Evolutionary conservation across 2,329 filamentous ascomycete species (phyloP).

Genomic region (Periconia sp.): DNA sequence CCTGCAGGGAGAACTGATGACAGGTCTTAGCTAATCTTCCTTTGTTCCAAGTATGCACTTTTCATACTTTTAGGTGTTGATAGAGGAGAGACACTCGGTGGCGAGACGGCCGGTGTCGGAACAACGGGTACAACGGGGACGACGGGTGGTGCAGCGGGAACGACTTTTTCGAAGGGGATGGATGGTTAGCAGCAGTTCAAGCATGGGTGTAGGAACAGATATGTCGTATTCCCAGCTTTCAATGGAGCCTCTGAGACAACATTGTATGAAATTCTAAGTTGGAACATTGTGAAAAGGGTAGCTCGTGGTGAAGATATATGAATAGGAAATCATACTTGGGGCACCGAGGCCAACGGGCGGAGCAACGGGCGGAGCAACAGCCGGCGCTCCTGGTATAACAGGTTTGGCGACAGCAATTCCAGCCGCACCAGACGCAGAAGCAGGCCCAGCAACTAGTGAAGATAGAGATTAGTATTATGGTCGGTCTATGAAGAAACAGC

Average conservation of each 20-base stretch:
- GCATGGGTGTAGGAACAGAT: neutral
- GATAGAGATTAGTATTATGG: neutral
- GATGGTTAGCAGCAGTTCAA: neutral
- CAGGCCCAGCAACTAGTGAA: neutral
- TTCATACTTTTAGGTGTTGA: too few relatives aligned
- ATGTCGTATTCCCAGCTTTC: neutral
- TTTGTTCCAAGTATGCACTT: too few relatives aligned
- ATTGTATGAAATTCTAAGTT: neutral
- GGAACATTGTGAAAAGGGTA: neutral
- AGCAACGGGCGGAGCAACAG: neutral
- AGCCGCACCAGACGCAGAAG: neutral
- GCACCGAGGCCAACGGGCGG: neutral
- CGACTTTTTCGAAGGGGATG: neutral
- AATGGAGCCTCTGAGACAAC: neutral
- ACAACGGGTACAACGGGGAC: neutral
- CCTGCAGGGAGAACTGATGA: neutral
- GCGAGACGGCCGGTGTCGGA: too few relatives aligned
- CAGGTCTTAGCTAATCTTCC: too few relatives aligned
- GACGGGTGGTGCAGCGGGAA: neutral
- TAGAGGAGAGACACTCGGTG: too few relatives aligned
- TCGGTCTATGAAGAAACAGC: neutral
- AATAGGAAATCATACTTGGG: neutral
- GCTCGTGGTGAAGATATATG: neutral
- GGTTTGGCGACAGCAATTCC: neutral
- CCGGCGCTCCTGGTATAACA: neutral